Base-by-base conservation (phyloP, 2,329 filamentous ascomycete genomes). In the Xylaria polymorpha region DNA sequence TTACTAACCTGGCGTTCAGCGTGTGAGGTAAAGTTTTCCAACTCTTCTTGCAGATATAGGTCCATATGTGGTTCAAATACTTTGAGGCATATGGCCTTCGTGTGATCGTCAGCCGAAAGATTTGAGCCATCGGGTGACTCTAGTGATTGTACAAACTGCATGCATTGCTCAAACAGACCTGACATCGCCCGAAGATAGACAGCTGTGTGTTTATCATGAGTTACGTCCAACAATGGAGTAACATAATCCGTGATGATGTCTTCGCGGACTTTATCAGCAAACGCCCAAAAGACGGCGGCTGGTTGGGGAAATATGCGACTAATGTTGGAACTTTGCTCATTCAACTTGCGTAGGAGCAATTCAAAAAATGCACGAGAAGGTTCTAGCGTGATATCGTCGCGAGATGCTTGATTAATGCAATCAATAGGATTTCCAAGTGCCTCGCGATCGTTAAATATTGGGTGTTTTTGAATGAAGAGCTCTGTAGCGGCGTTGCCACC, bases 51-150 rank as follows among this genome's bases (percentile, higher is more conserved):
- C 18, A 99, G 84, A 79, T 98, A 99, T 1, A 97, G 83, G 78
- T 98, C 94, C n/a, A 98, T 85, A 78, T 98, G 95, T 46, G 92
- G 94, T 78, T 97, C 95, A 75, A 97, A 98, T 0, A 94, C 90
- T 71, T 87, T 87, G 18, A 90, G 83, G 15, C 94, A 85, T 60
- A 94, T 86, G 67, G 88, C 85, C 74, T 90, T 91, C 15, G 92
- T 87, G 72, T 90, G 89, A 10, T 90, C 86, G 53, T 86, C 80
- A 57, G 92, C 90, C 10, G 88, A 87, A 37, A 88, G 81, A 20
- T 85, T 84, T 0, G 88, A 89, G 37, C 85, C 87, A 61, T 87
- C 87, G 1, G 93, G 90, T 1, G 92, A 88, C 60, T 88, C 85
- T 7, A 98, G 81, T 0, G 90, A 90, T 29, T 90, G 85, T 44